Evolutionary conservation across 495 filamentous ascomycete species (phyloP).

Genomic region (Penicillium lagena): DNA sequence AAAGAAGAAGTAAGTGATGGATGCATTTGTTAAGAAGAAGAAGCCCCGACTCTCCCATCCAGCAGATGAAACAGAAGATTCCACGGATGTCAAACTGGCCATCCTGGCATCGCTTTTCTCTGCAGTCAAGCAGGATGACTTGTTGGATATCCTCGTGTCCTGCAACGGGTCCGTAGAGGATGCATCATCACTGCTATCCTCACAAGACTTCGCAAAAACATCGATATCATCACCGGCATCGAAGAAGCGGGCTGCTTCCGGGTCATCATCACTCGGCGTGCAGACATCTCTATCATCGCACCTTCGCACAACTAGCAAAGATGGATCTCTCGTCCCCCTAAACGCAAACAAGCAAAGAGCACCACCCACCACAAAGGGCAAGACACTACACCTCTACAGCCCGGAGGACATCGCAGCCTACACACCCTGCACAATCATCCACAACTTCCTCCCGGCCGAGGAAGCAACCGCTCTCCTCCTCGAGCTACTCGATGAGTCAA

Average conservation of each 20-base stretch:
- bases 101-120: constrained; percentile 73
- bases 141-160: constrained; percentile 74
- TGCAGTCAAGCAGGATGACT: constrained; percentile 48
- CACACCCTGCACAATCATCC: constrained; percentile 85
- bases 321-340: constrained; percentile 17
- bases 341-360: constrained; percentile 23
- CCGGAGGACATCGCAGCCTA: constrained; percentile 70
- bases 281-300: constrained; percentile 44
- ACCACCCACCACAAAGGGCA: constrained; percentile 64
- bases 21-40: constrained; percentile 52
- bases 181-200: constrained; percentile 47
- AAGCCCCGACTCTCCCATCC: constrained; percentile 27
- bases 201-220: constrained; percentile 9
- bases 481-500: constrained; percentile 71
- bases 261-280: constrained; percentile 16
- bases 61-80: constrained; percentile 44
- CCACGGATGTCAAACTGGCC: constrained; percentile 85
- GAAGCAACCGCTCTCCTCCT: constrained; percentile 65
- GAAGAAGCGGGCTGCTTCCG: constrained; percentile 25
- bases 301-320: constrained; percentile 21
- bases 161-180: constrained; percentile 69
- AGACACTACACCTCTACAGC: constrained; percentile 74
- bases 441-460: constrained; percentile 72
- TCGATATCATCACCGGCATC: not conserved
- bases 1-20: constrained; percentile 33